Conservation (phyloP, 345 rosid species). For the Citrus mangshanensis region DNA sequence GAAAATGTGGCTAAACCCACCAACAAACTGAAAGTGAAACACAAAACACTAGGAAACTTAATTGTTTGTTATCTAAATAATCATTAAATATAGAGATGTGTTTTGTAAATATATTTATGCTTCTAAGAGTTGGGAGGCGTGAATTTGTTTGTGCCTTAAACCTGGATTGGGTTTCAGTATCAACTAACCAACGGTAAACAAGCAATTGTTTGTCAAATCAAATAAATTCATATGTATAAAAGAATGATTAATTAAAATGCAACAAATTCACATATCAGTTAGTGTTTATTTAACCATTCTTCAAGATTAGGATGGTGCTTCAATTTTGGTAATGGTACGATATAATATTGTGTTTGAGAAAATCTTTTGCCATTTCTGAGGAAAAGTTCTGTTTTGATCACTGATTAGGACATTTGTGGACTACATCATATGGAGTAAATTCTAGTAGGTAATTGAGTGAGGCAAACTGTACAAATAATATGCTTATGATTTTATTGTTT, state of each 20-base stretch:
- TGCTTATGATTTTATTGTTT: constrained; percentile 9
- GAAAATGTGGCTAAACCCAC: background rate
- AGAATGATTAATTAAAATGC: background rate
- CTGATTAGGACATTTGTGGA: background rate
- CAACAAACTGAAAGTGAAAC: background rate
- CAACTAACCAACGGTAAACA: background rate
- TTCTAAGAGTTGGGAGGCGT: background rate
- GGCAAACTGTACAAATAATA: background rate
- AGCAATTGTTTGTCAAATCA: background rate
- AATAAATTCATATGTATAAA: background rate
- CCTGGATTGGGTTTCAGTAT: background rate
- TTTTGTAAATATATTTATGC: background rate
- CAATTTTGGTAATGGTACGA: background rate
- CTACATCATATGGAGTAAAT: background rate
- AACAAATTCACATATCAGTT: background rate
- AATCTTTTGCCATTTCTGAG: background rate
- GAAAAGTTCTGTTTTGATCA: background rate
- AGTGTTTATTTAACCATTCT: background rate
- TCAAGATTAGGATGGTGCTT: background rate
- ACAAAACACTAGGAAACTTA: background rate
- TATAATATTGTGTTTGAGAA: background rate
- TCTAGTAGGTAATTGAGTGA: background rate
- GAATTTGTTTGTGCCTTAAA: background rate
- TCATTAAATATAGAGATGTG: background rate
- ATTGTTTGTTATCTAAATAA: background rate